Base-by-base conservation (phyloP, 2,329 filamentous ascomycete genomes). In the Exophiala aquamarina region DNA sequence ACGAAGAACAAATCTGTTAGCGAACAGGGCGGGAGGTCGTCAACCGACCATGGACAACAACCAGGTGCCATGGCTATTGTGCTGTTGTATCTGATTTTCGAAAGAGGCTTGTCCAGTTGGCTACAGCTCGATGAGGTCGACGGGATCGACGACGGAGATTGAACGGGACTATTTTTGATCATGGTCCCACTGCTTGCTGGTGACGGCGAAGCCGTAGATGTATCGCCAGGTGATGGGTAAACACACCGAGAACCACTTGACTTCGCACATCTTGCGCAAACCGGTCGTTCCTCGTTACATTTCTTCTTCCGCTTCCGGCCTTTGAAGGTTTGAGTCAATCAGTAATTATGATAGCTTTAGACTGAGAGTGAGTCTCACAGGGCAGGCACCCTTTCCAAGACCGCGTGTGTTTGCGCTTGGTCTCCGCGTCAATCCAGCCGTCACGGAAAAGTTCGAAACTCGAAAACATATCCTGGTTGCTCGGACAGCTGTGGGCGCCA, bases 1-100 rank as follows among this genome's bases (percentile, higher is more conserved):
- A 37, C 34, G 14, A 37, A 37, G 20, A 37, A 37, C 18, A 37
- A 17, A 18, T 37, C 34, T n/a, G 34, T 37, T 11, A 37, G 34
- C 18, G 34, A 37, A 15, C 34, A 37, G 11, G 34, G 34, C 15
- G 34, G 34, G 10, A 37, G 17, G 20, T 18, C 34, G 4, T 18
- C 34, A 15, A 37, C 15, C 34, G 34, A 5, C 34, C 34, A 37
- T 17, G 34, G 34, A 4, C n/a, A 11, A 3, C 13, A 37, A 11
- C 34, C 4, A 37, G 34, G 34, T 17, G 8, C 5, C 15, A 15
- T 14, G 34, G 11, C 13, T 37, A 37, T n/a, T 11, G 20, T 18
- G 15, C 11, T 37, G 15, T 10, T 37, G 13, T 11, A n/a, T 26
- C 6, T 11, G 23, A 6, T 6, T 6, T 26, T 11, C 23, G 6